Conservation (phyloP, 2,329 filamentous ascomycete genomes). For the Sporothrix dimorphospora region DNA sequence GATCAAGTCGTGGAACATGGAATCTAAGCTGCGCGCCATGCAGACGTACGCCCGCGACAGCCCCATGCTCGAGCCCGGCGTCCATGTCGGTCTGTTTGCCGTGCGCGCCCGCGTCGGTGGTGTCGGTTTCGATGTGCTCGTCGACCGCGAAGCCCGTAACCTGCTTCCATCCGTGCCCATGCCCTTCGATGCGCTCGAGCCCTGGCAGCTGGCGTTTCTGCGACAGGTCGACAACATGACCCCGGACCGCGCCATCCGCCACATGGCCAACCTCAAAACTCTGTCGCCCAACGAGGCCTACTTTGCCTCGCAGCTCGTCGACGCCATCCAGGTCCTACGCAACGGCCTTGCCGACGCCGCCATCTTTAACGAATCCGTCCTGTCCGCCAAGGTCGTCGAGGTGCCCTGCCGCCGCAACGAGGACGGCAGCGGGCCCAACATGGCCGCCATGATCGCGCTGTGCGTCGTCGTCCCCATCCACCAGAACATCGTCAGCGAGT, state of each 20-base stretch:
- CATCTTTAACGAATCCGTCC: slow-evolving; percentile 51
- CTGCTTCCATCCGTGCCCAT: slow-evolving; percentile 64
- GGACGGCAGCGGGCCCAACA: slow-evolving; percentile 24
- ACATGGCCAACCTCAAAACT: slow-evolving; percentile 44
- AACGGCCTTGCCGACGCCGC: slow-evolving; percentile 47
- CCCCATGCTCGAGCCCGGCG: slow-evolving; percentile 53
- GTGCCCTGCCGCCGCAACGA: slow-evolving; percentile 44
- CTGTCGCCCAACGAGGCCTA: slow-evolving; percentile 45
- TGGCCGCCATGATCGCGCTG: slow-evolving; percentile 46
- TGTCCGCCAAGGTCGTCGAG: slow-evolving; percentile 49
- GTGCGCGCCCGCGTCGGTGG: slow-evolving; percentile 55
- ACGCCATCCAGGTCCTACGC: slow-evolving; percentile 47
- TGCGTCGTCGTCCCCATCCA: slow-evolving; percentile 55
- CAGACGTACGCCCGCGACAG: slow-evolving; percentile 56
- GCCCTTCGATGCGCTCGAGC: slow-evolving; percentile 55
- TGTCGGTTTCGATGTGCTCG: slow-evolving; percentile 66
- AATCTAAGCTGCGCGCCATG: slow-evolving; percentile 65
- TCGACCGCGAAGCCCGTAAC: slow-evolving; percentile 58
- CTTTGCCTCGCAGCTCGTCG: slow-evolving; percentile 52
- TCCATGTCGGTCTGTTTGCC: slow-evolving; percentile 63
- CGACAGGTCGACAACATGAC: slow-evolving; percentile 52
- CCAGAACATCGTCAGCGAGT: slow-evolving; percentile 47
- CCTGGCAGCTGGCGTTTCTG: slow-evolving; percentile 59
- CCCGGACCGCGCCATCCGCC: slow-evolving; percentile 45
- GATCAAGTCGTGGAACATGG: slow-evolving; percentile 66